Percentiles rank a stretch among this genome's conserved stretches.
These are phyloP conservation scores for Brasilioporus rufonigricans DNA, from an alignment of 768 basidiomycete genomes.

Conservation along the genomic window DNA sequence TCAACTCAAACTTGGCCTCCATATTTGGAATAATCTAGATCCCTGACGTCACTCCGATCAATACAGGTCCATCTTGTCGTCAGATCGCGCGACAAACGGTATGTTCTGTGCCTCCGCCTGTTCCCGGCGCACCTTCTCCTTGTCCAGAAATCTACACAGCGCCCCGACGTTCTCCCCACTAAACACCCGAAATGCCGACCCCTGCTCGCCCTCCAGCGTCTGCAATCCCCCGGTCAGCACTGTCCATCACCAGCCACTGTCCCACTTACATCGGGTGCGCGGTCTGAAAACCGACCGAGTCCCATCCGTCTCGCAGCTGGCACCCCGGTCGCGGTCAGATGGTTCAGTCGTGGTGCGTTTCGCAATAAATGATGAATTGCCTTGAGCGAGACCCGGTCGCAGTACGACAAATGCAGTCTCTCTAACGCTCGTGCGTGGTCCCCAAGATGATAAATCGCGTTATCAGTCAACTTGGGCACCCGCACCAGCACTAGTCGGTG, in stretches of 20 bases:
- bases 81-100: slow-evolving; percentile 56
- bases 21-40: neutral
- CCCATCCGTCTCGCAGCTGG: slow-evolving; percentile 69
- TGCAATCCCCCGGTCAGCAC: slow-evolving; percentile 28
- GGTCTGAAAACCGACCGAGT: slow-evolving; percentile 73
- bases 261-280: slow-evolving; percentile 55
- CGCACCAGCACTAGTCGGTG: slow-evolving; percentile 79
- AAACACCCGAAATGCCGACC: slow-evolving; percentile 76
- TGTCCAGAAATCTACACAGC: slow-evolving; percentile 68
- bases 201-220: slow-evolving; percentile 66
- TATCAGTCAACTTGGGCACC: slow-evolving; percentile 80
- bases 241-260: neutral
- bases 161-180: slow-evolving; percentile 61
- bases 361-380: slow-evolving; percentile 71
- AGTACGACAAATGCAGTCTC: slow-evolving; percentile 84
- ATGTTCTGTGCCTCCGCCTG: slow-evolving; percentile 61
- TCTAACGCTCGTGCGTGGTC: slow-evolving; percentile 70
- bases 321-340: slow-evolving; percentile 80
- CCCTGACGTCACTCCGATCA: slow-evolving; percentile 24
- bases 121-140: slow-evolving; percentile 57
- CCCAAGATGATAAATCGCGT: slow-evolving; percentile 73
- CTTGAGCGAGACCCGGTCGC: slow-evolving; percentile 73
- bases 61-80: slow-evolving; percentile 64
- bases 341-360: slow-evolving; percentile 56
- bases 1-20: neutral